These are phyloP conservation scores for Sanghuangporus weigelae DNA, from an alignment of 1,284 basidiomycete species.

Conservation along the genomic window DNA sequence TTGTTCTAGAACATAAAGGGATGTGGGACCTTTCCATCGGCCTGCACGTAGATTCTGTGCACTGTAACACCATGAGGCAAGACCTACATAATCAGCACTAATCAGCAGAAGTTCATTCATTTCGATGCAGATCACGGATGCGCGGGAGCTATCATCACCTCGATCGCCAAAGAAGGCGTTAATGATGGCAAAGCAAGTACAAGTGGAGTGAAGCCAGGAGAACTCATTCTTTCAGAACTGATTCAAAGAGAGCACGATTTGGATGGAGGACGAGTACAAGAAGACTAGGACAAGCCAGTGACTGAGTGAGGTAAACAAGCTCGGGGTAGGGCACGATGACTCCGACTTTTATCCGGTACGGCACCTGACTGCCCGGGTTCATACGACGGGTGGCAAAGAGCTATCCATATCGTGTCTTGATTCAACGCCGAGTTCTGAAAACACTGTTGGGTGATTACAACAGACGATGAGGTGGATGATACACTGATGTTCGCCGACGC, in stretches of 20 bases:
- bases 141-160: slow-evolving; percentile 11
- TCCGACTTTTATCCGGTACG: neutral
- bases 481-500: neutral
- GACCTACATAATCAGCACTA: slow-evolving; percentile 35
- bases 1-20: neutral
- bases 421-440: neutral
- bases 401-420: too few species aligned
- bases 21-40: slow-evolving; percentile 50
- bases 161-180: slow-evolving; percentile 21
- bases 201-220: slow-evolving; percentile 17
- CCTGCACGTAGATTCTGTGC: slow-evolving; percentile 58
- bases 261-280: neutral
- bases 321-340: neutral
- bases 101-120: neutral
- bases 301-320: too few species aligned
- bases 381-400: neutral
- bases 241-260: neutral
- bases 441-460: neutral
- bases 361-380: neutral
- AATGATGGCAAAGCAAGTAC: slow-evolving; percentile 19
- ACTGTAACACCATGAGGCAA: slow-evolving; percentile 63
- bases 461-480: neutral
- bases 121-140: neutral
- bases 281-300: neutral
- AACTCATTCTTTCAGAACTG: neutral